Evolutionary conservation across 2,329 filamentous ascomycete species (phyloP).

Genomic region (Seiridium cupressi): DNA sequence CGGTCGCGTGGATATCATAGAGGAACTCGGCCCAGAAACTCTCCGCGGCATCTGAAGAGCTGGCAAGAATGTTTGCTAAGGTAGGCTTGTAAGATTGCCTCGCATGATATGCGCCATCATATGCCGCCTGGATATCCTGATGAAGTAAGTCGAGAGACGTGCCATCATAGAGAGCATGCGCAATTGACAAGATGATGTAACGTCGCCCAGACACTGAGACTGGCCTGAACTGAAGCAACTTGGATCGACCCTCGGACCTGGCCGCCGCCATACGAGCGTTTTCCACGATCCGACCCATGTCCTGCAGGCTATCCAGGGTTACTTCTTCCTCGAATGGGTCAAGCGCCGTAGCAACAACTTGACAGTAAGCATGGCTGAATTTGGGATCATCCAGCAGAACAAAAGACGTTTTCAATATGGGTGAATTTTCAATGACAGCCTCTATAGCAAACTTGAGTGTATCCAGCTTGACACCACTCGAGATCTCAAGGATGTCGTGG

Average conservation of each 20-base stretch:
- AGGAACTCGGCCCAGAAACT: slow-evolving; percentile 74
- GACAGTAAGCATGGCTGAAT: slow-evolving; percentile 49
- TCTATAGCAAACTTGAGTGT: slow-evolving; percentile 62
- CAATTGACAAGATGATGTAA: slow-evolving; percentile 66
- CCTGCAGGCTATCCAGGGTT: slow-evolving; percentile 25
- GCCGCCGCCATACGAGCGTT: slow-evolving; percentile 35
- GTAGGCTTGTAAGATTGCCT: slow-evolving; percentile 51
- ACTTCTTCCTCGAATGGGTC: slow-evolving; percentile 17
- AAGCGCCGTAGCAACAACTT: slow-evolving; percentile 38
- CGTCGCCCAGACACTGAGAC: slow-evolving; percentile 27
- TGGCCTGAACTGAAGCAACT: slow-evolving; percentile 50
- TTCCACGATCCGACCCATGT: slow-evolving; percentile 34
- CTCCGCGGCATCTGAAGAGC: slow-evolving; percentile 37
- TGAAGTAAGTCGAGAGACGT: slow-evolving; percentile 78
- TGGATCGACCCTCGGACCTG: slow-evolving; percentile 28
- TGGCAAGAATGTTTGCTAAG: slow-evolving; percentile 52
- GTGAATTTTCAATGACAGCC: slow-evolving; percentile 55
- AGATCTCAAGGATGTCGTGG: slow-evolving; percentile 70
- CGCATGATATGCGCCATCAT: slow-evolving; percentile 40
- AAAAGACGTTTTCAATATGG: slow-evolving; percentile 77
- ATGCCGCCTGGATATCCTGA: slow-evolving; percentile 65
- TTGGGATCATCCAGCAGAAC: slow-evolving; percentile 60
- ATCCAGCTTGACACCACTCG: slow-evolving; percentile 48
- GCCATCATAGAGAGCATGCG: slow-evolving; percentile 88
- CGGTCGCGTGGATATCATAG: slow-evolving; percentile 41